Evolutionary conservation across 768 basidiomycete species (phyloP).

Genomic region (Suillus tomentosus): DNA sequence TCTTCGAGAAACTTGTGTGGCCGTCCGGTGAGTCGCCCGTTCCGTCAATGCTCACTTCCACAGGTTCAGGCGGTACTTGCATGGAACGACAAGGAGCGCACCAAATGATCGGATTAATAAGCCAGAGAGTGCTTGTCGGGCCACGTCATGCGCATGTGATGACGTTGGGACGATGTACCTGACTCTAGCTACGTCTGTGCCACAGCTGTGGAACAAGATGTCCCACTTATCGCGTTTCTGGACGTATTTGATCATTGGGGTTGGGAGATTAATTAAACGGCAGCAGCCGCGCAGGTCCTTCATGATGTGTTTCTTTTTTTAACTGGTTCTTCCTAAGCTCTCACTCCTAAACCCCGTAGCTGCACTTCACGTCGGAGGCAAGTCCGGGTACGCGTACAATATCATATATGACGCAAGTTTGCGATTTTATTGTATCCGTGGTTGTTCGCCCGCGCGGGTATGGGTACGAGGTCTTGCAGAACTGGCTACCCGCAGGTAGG

Average conservation of each 20-base stretch:
- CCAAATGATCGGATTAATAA: slow-evolving; percentile 51
- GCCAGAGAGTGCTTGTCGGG: slow-evolving; percentile 43
- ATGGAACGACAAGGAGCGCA: slow-evolving; percentile 44
- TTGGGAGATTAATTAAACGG: slow-evolving; percentile 49
- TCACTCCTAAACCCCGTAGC: slow-evolving; percentile 40
- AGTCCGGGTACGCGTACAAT: slow-evolving; percentile 61
- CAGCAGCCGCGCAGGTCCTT: slow-evolving; percentile 66
- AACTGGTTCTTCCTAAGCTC: background rate
- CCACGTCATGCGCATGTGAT: slow-evolving; percentile 49
- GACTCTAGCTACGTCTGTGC: slow-evolving; percentile 47
- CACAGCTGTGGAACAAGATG: slow-evolving; percentile 47
- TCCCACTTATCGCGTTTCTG: slow-evolving; percentile 68
- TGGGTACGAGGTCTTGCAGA: no score
- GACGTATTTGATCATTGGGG: slow-evolving; percentile 66
- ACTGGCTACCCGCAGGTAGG: no score
- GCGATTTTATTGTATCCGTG: no score
- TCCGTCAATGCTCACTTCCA: slow-evolving; percentile 59
- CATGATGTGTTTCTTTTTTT: slow-evolving; percentile 50
- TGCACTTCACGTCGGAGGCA: slow-evolving; percentile 71
- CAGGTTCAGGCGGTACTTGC: slow-evolving; percentile 50
- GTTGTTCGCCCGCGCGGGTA: no score
- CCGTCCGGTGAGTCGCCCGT: slow-evolving; percentile 87
- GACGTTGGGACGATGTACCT: slow-evolving; percentile 63
- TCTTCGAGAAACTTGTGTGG: slow-evolving; percentile 84
- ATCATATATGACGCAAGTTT: slow-evolving; percentile 58